phyloP scores from a whole-genome alignment of 495 filamentous ascomycete species.

The Platismatia glauca region DNA sequence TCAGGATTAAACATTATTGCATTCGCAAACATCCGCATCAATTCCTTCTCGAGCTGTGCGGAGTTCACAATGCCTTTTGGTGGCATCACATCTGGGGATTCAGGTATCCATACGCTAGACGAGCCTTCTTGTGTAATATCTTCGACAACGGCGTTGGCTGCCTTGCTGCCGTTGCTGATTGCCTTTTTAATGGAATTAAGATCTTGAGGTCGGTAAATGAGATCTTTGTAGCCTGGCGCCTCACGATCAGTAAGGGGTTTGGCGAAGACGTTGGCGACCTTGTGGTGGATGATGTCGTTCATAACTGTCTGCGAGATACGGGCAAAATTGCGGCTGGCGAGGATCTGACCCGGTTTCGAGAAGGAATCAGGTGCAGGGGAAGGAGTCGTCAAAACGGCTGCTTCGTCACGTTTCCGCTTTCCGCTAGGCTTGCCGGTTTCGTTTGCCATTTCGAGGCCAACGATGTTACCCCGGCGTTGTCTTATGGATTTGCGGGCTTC shows the following conservation, averaged over 20 bases:
- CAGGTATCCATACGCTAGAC: conserved; percentile 39
- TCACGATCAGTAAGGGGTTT: conserved; percentile 73
- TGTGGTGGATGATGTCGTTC: conserved; percentile 76
- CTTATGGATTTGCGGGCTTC: conserved; percentile 21
- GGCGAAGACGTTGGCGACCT: conserved; percentile 79
- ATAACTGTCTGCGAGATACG: conserved; percentile 69
- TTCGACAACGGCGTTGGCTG: conserved; percentile 52
- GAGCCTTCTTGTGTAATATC: conserved; percentile 37
- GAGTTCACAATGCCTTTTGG: conserved; percentile 90
- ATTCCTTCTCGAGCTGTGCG: conserved; percentile 85
- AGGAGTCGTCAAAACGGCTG: conserved; percentile 24
- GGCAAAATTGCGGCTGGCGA: conserved; percentile 68
- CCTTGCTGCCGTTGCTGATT: conserved; percentile 67
- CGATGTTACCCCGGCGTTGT: conserved; percentile 32
- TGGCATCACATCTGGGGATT: conserved; percentile 57
- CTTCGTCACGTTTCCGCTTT: conserved; percentile 28
- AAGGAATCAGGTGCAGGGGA: conserved; percentile 9
- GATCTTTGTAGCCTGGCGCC: conserved; percentile 78
- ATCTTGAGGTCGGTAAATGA: conserved; percentile 81
- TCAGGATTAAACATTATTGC: conserved; percentile 95
- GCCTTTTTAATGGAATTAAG: conserved; percentile 77
- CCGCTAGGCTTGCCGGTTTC: conserved; percentile 27
- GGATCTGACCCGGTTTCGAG: conserved; percentile 43
- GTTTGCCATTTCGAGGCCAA: conserved; percentile 41
- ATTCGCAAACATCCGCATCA: conserved; percentile 97